Conservation (phyloP, 768 basidiomycete genomes). For the Rhizopogon sp. region DNA sequence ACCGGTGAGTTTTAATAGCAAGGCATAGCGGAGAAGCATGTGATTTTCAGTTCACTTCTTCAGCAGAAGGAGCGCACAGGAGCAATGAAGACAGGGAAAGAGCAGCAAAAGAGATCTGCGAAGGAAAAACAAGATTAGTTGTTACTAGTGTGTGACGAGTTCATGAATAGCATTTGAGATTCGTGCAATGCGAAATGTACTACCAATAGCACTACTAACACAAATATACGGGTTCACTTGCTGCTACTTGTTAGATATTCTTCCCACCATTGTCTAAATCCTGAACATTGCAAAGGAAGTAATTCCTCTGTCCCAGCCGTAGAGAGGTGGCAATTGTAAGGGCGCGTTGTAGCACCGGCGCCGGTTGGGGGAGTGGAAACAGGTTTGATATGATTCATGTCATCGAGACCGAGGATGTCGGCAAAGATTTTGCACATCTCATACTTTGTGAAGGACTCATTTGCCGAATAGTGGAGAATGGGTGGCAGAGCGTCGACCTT, state of each 20-base stretch:
- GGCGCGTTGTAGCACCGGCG: conserved; percentile 65
- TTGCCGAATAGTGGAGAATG: conserved; percentile 82
- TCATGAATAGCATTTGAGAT: neutral
- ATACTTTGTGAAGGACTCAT: conserved; percentile 87
- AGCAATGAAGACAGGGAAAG: neutral
- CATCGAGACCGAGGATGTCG: conserved; percentile 37
- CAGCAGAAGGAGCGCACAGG: neutral
- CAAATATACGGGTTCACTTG: conserved; percentile 5
- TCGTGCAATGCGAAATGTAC: neutral
- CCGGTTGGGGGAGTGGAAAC: conserved; percentile 65
- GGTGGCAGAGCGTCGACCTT: conserved; percentile 44
- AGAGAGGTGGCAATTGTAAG: conserved; percentile 76
- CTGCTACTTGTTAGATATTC: conserved; percentile 32
- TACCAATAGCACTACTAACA: neutral
- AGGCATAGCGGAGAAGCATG: neutral
- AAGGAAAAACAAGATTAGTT: neutral
- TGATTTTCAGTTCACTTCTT: neutral
- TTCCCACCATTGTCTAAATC: conserved; percentile 87
- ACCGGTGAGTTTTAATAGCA: neutral
- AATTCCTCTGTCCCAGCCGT: conserved; percentile 71
- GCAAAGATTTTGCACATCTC: conserved; percentile 83
- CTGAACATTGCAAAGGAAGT: conserved; percentile 49
- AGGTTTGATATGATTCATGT: conserved; percentile 67
- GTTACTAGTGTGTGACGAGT: neutral
- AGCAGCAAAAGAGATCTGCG: neutral